Evolutionary conservation across 2,329 filamentous ascomycete genomes (phyloP).

Genomic region (Venturia oleaginea): DNA sequence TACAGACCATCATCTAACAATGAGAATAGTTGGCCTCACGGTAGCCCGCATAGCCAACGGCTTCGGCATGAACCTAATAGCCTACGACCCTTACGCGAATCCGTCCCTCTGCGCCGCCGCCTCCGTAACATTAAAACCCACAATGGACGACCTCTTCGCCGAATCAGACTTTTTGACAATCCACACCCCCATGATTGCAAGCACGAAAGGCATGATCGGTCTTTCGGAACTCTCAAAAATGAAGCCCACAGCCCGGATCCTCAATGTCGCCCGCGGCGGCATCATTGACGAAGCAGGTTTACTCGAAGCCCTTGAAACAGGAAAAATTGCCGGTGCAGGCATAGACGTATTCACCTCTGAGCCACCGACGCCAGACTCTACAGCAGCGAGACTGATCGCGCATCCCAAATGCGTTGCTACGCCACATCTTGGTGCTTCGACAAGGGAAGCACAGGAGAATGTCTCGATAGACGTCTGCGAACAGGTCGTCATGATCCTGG

Average conservation of each 20-base stretch:
- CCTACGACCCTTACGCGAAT: constrained; percentile 70
- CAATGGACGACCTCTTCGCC: constrained; percentile 52
- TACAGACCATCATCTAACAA: background rate
- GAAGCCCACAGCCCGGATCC: constrained; percentile 63
- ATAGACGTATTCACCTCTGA: constrained; percentile 74
- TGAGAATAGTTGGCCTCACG: constrained; percentile 54
- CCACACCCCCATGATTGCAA: constrained; percentile 70
- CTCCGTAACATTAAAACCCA: constrained; percentile 53
- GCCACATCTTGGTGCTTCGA: constrained; percentile 71
- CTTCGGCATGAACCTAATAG: constrained; percentile 65
- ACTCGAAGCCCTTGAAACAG: constrained; percentile 58
- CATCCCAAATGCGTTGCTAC: constrained; percentile 69
- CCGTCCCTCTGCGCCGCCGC: constrained; percentile 59
- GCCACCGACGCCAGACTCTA: constrained; percentile 51
- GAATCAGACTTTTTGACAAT: constrained; percentile 69
- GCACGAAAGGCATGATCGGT: constrained; percentile 65
- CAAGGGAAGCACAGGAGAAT: constrained; percentile 75
- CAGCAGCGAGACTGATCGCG: constrained; percentile 53
- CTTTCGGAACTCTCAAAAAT: constrained; percentile 58
- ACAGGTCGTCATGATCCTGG: constrained; percentile 65
- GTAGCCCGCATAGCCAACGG: constrained; percentile 73
- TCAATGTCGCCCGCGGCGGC: constrained; percentile 73
- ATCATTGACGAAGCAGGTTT: constrained; percentile 71
- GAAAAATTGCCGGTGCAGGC: constrained; percentile 66
- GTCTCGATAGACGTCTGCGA: constrained; percentile 76